Evolutionary conservation across 257 asterid species (phyloP).

Genomic region (Asclepias syriaca): DNA sequence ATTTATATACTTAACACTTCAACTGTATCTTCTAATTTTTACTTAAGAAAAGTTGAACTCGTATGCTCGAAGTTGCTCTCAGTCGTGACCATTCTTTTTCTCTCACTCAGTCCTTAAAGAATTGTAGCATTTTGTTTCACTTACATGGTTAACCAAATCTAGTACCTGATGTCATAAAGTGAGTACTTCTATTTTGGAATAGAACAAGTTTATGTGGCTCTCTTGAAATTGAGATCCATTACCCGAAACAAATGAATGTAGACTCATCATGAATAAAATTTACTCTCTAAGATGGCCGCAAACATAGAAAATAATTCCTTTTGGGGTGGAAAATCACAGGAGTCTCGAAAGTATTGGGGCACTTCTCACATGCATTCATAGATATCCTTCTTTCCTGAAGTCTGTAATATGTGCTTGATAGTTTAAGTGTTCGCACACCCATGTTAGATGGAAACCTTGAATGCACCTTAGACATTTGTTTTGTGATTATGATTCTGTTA

Average conservation of each 20-base stretch:
- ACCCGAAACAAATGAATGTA: not conserved
- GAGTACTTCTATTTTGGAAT: not conserved
- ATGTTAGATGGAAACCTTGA: not conserved
- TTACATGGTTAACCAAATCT: not conserved
- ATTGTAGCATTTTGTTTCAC: not conserved
- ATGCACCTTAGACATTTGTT: conserved; percentile 10
- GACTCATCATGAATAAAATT: not conserved
- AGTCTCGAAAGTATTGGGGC: not conserved
- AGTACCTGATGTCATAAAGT: not conserved
- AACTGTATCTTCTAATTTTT: not conserved
- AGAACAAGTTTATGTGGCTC: not conserved
- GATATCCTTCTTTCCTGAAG: not conserved
- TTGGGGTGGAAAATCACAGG: not conserved
- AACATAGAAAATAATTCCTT: not conserved
- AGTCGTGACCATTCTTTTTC: not conserved
- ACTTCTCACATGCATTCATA: not conserved
- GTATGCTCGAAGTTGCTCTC: not conserved
- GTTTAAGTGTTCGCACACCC: not conserved
- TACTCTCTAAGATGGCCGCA: no score
- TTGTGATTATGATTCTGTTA: not conserved
- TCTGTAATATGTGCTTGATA: no score
- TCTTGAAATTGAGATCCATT: conserved; percentile 2
- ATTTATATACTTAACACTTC: not conserved
- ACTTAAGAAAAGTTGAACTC: not conserved
- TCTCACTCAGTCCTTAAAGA: not conserved